Conservation (phyloP, 371 early-diverging fungal genomes). For the Lichtheimia ramosa region DNA sequence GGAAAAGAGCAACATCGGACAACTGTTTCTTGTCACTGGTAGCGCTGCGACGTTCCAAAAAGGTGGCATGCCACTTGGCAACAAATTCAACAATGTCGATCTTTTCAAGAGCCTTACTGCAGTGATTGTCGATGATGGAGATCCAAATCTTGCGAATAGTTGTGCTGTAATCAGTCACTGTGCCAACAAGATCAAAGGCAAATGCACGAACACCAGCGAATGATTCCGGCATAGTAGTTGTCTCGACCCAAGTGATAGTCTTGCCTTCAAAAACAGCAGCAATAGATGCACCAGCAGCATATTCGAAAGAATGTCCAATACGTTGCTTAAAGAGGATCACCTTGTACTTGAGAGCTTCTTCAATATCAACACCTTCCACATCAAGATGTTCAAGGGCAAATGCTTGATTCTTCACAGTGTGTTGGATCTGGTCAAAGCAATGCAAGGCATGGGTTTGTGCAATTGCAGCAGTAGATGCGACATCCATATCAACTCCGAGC, state of each 20-base stretch:
- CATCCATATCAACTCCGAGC: constrained; percentile 1
- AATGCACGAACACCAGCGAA: constrained; percentile 35
- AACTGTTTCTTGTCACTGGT: constrained; percentile 10
- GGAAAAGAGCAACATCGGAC: constrained; percentile 24
- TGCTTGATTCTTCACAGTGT: constrained; percentile 22
- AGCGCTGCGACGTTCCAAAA: constrained; percentile 24
- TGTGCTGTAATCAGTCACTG: constrained; percentile 29
- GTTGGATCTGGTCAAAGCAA: constrained; percentile 27
- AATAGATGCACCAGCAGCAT: constrained; percentile 23
- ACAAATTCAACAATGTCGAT: constrained; percentile 24
- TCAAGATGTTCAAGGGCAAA: constrained; percentile 24
- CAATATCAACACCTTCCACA: not conserved
- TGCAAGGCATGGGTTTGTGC: constrained; percentile 32
- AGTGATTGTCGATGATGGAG: constrained; percentile 13
- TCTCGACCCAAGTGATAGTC: constrained; percentile 37
- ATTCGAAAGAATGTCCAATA: constrained; percentile 19
- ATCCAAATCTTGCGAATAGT: constrained; percentile 28
- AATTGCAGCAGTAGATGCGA: constrained; percentile 7
- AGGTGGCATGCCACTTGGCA: constrained; percentile 29
- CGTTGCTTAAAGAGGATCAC: constrained; percentile 28
- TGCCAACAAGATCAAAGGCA: constrained; percentile 41
- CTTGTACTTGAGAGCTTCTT: constrained; percentile 15
- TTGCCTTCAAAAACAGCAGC: constrained; percentile 42
- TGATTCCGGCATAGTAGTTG: constrained; percentile 27
- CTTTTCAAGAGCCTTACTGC: constrained; percentile 11